These are phyloP conservation scores for Gynandropsis gynandra DNA, from an alignment of 345 rosid genomes.

Conservation along the genomic window DNA sequence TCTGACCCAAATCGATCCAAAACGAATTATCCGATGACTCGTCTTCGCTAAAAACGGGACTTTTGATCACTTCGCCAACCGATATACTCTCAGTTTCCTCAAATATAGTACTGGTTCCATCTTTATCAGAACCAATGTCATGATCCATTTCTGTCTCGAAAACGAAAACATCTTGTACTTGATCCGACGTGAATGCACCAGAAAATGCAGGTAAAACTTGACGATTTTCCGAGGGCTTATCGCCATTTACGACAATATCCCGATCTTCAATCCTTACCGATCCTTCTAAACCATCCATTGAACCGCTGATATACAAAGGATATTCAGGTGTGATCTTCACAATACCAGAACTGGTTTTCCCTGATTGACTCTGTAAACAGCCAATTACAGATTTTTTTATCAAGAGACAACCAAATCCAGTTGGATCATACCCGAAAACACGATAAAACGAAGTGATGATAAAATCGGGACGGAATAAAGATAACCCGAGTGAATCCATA, in stretches of 20 bases:
- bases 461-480: conserved; percentile 94
- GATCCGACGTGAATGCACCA: conserved; percentile 79
- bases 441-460: conserved; percentile 92
- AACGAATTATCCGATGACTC: conserved; percentile 82
- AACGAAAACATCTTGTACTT: conserved; percentile 90
- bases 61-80: conserved; percentile 93
- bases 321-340: conserved; percentile 95
- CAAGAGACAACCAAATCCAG: conserved; percentile 97
- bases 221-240: conserved; percentile 45
- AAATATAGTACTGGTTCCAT: conserved; percentile 80
- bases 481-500: conserved; percentile 97
- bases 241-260: conserved; percentile 49
- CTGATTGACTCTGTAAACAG: conserved; percentile 85
- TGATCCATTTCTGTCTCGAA: conserved; percentile 85
- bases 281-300: conserved; percentile 74
- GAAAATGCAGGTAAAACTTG: conserved; percentile 83
- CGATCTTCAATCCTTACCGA: conserved; percentile 46
- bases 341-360: conserved; percentile 88
- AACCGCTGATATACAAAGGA: conserved; percentile 89
- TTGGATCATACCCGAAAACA: conserved; percentile 94
- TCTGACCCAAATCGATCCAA: conserved; percentile 96
- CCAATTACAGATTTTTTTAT: conserved; percentile 97
- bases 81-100: conserved; percentile 92
- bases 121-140: conserved; percentile 74
- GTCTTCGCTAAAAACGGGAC: conserved; percentile 95